phyloP scores from a whole-genome alignment of 345 rosid species.

The Corchorus olitorius region DNA sequence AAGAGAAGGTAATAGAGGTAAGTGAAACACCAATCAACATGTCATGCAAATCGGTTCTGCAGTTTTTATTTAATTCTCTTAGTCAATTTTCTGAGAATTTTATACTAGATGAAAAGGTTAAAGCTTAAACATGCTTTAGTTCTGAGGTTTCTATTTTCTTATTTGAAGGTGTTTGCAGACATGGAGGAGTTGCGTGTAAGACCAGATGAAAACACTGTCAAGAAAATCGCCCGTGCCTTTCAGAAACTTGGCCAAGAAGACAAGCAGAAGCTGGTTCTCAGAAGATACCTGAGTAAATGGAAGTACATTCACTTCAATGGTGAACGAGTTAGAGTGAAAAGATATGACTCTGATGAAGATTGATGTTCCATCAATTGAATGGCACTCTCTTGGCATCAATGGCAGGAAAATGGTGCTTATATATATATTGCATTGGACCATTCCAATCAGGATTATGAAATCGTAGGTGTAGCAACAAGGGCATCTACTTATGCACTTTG shows the following conservation, averaged over 20 bases:
- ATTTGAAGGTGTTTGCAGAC: constrained; percentile 71
- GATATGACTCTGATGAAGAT: constrained; percentile 42
- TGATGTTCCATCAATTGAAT: constrained; percentile 11
- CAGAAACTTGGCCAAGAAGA: constrained; percentile 61
- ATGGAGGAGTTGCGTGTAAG: constrained; percentile 87
- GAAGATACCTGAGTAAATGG: constrained; percentile 59
- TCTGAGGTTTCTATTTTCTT: constrained; percentile 12
- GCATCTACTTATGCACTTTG: neutral
- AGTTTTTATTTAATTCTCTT: neutral
- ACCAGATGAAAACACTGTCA: constrained; percentile 76
- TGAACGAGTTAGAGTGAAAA: constrained; percentile 72
- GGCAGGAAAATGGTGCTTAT: neutral
- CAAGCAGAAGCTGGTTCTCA: constrained; percentile 55
- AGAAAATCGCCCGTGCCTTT: constrained; percentile 68
- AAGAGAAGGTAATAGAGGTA: constrained; percentile 75
- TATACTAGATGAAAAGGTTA: neutral
- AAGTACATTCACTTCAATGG: constrained; percentile 83
- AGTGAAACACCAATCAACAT: neutral
- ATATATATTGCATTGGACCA: neutral
- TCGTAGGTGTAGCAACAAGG: constrained; percentile 6
- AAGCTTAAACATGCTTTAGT: neutral
- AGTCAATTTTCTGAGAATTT: neutral
- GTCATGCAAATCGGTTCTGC: neutral
- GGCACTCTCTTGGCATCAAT: constrained; percentile 5
- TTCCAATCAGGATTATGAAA: neutral